A percentile compares a stretch with the other conserved stretches of the same genome.
Conservation (phyloP, 331 rosid genomes). For the Phaseolus coccineus region DNA sequence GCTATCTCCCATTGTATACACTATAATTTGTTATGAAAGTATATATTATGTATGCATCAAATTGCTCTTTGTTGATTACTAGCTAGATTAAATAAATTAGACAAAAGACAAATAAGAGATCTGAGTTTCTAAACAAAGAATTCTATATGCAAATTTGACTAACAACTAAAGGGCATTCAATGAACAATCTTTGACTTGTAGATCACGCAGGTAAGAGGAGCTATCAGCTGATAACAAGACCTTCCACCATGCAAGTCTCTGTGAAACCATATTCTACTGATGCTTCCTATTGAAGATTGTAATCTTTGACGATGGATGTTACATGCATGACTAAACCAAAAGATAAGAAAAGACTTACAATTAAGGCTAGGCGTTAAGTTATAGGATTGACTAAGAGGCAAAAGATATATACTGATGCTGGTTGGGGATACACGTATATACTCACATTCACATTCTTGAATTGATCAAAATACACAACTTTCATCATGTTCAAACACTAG, state of each 20-base stretch:
- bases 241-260: conserved; percentile 52
- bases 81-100: conserved; percentile 32
- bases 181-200: conserved; percentile 69
- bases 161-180: conserved; percentile 48
- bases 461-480: conserved; percentile 10
- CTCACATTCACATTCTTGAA: not conserved
- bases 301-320: conserved; percentile 45
- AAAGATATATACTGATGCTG: not conserved
- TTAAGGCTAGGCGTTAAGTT: conserved; percentile 9
- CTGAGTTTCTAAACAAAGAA: conserved; percentile 47
- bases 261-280: conserved; percentile 39
- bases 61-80: conserved; percentile 13
- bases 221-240: conserved; percentile 53
- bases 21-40: conserved; percentile 1
- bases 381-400: not conserved
- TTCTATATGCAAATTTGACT: conserved; percentile 44
- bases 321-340: conserved; percentile 42
- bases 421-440: too few species aligned
- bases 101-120: conserved; percentile 41
- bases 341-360: not conserved
- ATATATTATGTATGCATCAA: conserved; percentile 15
- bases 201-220: conserved; percentile 66
- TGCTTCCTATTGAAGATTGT: conserved; percentile 36
- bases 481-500: conserved; percentile 46
- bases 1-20: not conserved